Evolutionary conservation across 1,284 basidiomycete genomes (phyloP), one percentile per base, ranked within the genome.

Genomic region (Grifola frondosa): DNA sequence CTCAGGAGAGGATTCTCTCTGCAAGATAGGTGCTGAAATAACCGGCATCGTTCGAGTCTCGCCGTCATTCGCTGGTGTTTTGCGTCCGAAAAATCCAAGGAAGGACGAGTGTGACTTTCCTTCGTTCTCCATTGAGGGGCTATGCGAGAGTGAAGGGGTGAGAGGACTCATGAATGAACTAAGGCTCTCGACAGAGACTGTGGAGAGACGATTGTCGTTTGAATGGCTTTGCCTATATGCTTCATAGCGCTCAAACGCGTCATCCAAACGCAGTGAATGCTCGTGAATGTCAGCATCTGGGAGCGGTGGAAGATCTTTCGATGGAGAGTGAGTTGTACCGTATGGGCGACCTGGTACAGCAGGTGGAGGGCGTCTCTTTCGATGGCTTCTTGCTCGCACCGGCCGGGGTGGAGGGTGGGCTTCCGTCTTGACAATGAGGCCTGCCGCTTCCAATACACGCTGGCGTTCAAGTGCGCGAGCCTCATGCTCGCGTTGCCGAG

Each of bases 211-310:
- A 50, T 78, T 81, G 44, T 54, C 59, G 30, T 48, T 60, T 15
- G 65, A 61, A 49, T 78, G 73, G 35, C 65, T 66, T 53, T 81
- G 76, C 53, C 80, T 80, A 63, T 86, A 91, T 32, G 81, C 74
- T 66, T 93, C 88, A 60, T 94, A 97, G 15, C 91, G 77, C 46
- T 92, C 91, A 62, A 88, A 97, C 0, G 94, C 94, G 64, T 97
- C 94, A 56, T 94, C 85, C 41, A 89, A 70, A 24, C 70, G 72
- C 1, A 64, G 37, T 3, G 60, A 54, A 30, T 44, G 49, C 24
- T 61, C 61, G 9, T 44, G 42, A 5, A 53, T 44, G 13, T 57
- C 54, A 2, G 55, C 31, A 21, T 53, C 53, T 6, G 65, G 84
- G 1, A 77, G 53, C 1, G 75, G 65, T 10, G 82, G 84, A n/a